Conservation (phyloP, 2,329 filamentous ascomycete genomes). For the Neofusicoccum sp. region DNA sequence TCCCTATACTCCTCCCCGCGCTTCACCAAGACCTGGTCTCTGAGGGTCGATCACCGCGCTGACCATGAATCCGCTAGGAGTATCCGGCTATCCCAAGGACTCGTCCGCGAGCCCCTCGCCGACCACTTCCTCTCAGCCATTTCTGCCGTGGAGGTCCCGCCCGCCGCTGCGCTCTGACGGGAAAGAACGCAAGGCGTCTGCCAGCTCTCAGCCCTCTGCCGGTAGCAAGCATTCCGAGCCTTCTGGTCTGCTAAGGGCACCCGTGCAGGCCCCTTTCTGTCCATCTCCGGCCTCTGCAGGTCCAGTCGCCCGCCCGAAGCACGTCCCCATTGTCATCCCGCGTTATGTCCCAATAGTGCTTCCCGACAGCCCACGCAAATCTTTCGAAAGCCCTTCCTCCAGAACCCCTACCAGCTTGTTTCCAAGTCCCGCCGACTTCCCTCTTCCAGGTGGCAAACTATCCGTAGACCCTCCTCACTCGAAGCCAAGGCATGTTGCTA, state of each 20-base stretch:
- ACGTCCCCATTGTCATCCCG: slow-evolving; percentile 46
- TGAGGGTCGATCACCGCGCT: slow-evolving; percentile 24
- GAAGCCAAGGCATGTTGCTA: slow-evolving; percentile 49
- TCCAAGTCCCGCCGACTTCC: slow-evolving; percentile 30
- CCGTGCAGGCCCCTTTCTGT: slow-evolving; percentile 14
- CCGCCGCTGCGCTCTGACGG: slow-evolving; percentile 25
- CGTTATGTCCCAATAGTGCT: slow-evolving; percentile 40
- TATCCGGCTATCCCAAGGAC: slow-evolving; percentile 34
- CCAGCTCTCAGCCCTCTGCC: slow-evolving; percentile 24
- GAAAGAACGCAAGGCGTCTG: slow-evolving; percentile 27
- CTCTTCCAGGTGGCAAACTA: slow-evolving; percentile 30
- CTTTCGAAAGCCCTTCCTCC: slow-evolving; percentile 32
- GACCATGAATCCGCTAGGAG: slow-evolving; percentile 42
- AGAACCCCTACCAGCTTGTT: slow-evolving; percentile 32
- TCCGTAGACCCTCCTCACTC: slow-evolving; percentile 31
- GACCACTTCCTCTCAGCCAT: slow-evolving; percentile 15
- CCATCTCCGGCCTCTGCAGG: slow-evolving; percentile 24
- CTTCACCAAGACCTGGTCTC: slow-evolving; percentile 1
- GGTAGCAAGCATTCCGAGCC: neutral
- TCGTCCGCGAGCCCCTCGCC: neutral
- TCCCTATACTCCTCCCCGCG: slow-evolving; percentile 13
- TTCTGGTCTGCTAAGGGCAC: neutral
- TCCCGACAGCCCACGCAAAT: slow-evolving; percentile 37
- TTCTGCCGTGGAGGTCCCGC: slow-evolving; percentile 33
- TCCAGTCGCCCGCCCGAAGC: slow-evolving; percentile 36